phyloP scores from a whole-genome alignment of 495 filamentous ascomycete species.

The Rusavskia elegans region DNA sequence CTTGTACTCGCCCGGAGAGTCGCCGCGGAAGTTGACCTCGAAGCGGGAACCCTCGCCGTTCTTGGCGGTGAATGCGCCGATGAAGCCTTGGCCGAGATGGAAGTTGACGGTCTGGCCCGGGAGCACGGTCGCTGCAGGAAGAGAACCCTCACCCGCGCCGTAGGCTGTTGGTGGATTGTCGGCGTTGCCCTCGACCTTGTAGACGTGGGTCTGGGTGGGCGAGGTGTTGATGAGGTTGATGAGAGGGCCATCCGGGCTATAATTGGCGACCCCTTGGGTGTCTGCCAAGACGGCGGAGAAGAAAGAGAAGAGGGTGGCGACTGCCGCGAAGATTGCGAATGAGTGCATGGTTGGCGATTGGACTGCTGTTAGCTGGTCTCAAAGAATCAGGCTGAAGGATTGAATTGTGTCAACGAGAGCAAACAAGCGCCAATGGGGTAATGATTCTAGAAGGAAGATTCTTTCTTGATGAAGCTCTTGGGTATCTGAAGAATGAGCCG shows the following conservation, averaged over 20 bases:
- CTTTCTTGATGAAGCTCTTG: background rate
- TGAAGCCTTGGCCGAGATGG: background rate
- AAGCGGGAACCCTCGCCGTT: constrained; percentile 1
- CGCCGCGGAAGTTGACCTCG: constrained; percentile 6
- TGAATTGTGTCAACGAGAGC: background rate
- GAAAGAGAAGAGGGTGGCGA: background rate
- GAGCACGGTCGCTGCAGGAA: background rate
- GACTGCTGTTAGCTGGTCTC: background rate
- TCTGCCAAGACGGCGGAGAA: background rate
- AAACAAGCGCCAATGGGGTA: background rate
- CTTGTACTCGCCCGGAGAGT: background rate
- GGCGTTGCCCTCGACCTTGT: constrained; percentile 3
- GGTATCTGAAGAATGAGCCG: background rate
- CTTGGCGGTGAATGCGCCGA: constrained; percentile 6
- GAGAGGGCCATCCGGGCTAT: background rate
- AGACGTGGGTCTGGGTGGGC: constrained; percentile 1
- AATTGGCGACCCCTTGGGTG: background rate
- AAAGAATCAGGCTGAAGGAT: background rate
- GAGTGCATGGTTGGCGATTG: background rate
- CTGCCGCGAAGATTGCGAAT: background rate
- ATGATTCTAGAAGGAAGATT: background rate
- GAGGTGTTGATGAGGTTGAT: constrained; percentile 4
- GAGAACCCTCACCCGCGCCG: background rate
- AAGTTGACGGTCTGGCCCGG: constrained; percentile 1
- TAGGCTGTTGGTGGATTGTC: constrained; percentile 1